These are phyloP conservation scores for Cairneyella variabilis DNA, from an alignment of 495 filamentous ascomycete species.

Conservation along the genomic window DNA sequence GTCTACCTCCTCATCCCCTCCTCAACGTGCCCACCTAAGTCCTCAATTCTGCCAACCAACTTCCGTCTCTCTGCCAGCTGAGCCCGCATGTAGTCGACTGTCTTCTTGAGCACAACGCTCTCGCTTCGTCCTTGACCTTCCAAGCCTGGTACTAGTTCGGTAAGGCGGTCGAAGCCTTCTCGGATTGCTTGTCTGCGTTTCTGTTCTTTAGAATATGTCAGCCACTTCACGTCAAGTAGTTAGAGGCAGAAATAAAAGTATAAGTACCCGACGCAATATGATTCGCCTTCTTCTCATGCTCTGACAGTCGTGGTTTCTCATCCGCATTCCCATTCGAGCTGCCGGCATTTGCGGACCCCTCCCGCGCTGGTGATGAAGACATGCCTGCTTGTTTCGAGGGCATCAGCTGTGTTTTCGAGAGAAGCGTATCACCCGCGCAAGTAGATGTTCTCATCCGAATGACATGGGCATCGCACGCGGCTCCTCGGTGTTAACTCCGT, in stretches of 20 bases:
- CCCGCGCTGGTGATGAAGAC: conserved; percentile 25
- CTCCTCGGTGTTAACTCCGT: no score
- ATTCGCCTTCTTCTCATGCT: conserved; percentile 86
- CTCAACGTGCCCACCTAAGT: conserved; percentile 53
- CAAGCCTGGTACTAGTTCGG: conserved; percentile 77
- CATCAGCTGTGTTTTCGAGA: no score
- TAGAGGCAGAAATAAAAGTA: not conserved
- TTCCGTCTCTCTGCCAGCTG: conserved; percentile 59
- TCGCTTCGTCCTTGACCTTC: conserved; percentile 84
- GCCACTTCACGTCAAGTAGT: no score
- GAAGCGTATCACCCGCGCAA: conserved; percentile 4
- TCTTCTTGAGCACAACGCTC: conserved; percentile 73
- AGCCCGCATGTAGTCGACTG: conserved; percentile 66
- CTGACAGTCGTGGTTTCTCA: conserved; percentile 74
- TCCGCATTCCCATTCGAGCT: conserved; percentile 26
- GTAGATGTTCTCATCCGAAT: not conserved
- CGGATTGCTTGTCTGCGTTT: conserved; percentile 85
- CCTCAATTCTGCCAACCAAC: conserved; percentile 60
- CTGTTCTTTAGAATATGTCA: conserved; percentile 60
- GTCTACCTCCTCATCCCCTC: conserved; percentile 30
- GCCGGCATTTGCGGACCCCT: conserved; percentile 23
- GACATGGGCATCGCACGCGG: no score
- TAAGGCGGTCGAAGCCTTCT: conserved; percentile 79
- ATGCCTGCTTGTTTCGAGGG: conserved; percentile 6
- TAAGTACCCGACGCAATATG: conserved; percentile 68